A percentile compares a stretch with the other conserved stretches of the same genome.
Conservation (phyloP, 1,284 basidiomycete genomes). For the Ustilago shanxiensis region DNA sequence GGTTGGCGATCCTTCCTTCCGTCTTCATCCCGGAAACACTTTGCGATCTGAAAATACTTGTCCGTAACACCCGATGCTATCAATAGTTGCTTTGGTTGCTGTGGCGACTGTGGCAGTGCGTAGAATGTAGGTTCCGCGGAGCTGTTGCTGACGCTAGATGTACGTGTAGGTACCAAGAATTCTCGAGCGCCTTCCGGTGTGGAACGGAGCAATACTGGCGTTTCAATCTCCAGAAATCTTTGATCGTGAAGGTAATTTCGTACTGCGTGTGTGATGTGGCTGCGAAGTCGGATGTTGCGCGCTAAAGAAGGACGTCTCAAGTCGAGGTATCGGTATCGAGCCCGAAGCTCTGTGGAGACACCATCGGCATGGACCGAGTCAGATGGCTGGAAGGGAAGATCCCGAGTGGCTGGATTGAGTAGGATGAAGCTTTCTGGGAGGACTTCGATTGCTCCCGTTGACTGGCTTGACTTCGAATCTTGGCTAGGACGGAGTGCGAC, state of each 20-base stretch:
- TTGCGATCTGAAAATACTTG: conserved; percentile 90
- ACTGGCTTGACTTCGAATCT: conserved; percentile 39
- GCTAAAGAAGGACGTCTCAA: conserved; percentile 81
- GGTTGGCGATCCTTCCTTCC: conserved; percentile 93
- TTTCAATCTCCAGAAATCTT: conserved; percentile 90
- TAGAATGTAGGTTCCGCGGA: conserved; percentile 78
- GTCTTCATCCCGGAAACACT: conserved; percentile 95
- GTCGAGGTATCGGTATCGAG: conserved; percentile 88
- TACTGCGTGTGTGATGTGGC: conserved; percentile 81
- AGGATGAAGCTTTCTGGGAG: conserved; percentile 79
- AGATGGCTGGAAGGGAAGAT: conserved; percentile 85
- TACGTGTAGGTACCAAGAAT: conserved; percentile 90
- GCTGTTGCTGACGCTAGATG: conserved; percentile 53
- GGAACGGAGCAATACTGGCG: conserved; percentile 89
- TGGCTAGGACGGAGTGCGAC: conserved; percentile 43
- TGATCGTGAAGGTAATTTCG: conserved; percentile 80
- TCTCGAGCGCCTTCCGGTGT: conserved; percentile 94
- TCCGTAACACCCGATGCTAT: conserved; percentile 91
- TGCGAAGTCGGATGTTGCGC: conserved; percentile 82
- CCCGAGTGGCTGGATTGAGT: conserved; percentile 80
- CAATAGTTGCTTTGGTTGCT: conserved; percentile 94
- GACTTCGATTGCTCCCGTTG: conserved; percentile 83
- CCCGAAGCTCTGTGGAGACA: conserved; percentile 75
- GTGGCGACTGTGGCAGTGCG: conserved; percentile 91
- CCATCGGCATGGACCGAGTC: conserved; percentile 79